Evolutionary conservation across 2,329 filamentous ascomycete genomes (phyloP).

Genomic region (Diaporthe sp.): DNA sequence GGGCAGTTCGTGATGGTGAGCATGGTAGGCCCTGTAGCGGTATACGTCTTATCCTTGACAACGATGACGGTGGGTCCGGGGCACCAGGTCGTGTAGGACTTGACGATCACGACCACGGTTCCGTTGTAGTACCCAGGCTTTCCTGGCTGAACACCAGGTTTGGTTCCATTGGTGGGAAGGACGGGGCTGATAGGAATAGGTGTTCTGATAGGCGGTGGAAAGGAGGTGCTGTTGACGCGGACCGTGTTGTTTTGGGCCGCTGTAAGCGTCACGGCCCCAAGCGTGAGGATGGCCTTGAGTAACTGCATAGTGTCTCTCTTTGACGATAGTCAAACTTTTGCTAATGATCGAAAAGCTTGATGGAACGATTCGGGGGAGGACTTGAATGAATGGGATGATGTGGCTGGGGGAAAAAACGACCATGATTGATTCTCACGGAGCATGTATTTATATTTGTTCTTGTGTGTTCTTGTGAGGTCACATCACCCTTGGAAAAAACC

Average conservation of each 20-base stretch:
- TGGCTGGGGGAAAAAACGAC: not conserved
- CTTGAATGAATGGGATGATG: not conserved
- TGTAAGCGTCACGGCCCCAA: not conserved
- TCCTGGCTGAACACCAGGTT: not conserved
- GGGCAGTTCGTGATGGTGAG: slow-evolving; percentile 30
- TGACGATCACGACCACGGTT: not conserved
- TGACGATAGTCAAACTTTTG: not conserved
- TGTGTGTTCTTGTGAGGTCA: accelerated
- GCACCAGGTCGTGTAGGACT: slow-evolving; percentile 3
- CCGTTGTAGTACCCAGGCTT: not conserved
- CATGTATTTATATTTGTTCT: slow-evolving; percentile 6
- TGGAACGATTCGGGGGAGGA: not conserved
- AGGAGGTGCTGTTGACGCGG: not conserved
- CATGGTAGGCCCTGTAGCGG: slow-evolving; percentile 16
- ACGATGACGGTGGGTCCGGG: not conserved
- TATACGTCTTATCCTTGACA: not conserved
- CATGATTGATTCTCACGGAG: not conserved
- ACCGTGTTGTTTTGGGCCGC: slow-evolving; percentile 9
- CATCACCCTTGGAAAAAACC: not conserved
- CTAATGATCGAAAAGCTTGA: not conserved
- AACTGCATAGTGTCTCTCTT: slow-evolving; percentile 1
- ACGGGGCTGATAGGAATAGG: not conserved
- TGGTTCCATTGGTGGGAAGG: not conserved
- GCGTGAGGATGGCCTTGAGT: not conserved
- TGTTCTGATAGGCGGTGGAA: not conserved